Evolutionary conservation across 2,329 filamentous ascomycete species (phyloP), one percentile per base, ranked within the genome.

Genomic region (Penicillium corylophilum): DNA sequence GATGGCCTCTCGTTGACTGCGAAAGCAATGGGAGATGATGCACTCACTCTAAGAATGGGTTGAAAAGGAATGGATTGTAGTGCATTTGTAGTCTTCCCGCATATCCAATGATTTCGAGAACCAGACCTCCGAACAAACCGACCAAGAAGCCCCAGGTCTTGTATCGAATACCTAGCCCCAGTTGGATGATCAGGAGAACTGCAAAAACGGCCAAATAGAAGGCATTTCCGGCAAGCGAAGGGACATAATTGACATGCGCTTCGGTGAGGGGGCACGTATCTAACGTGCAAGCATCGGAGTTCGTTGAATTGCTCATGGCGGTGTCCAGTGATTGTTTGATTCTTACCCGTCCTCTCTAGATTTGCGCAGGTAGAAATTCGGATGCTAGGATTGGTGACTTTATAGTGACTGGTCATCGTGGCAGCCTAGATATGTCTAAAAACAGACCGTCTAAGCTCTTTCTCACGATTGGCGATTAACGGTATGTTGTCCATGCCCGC

Each of bases 101-200:
- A 56, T 88, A 87, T 10, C 84, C 85, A 22, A 85, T 57, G 13
- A 84, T 68, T 66, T 87, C 84, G 28, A 76, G 73, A 36, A 78
- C 44, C 16, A 81, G 72, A 6, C 85, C 85, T 0, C 79, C 67
- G 1, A 73, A 49, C 71, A 87, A 3, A 40, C 79, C 77, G n/a
- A 79, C 56, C 47, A 74, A 72, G 68, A 83, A 85, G 44, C 71
- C 73, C 50, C 74, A 76, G 10, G 77, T 80, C 45, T 72, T 74
- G 47, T 78, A 77, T 9, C 72, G 77, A 44, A 76, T 47, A 28
- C 68, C 73, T 54, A 75, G 77, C 38, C 70, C 71, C 35, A 65
- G 54, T 23, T 80, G 56, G 59, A 74, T 74, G 26, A 70, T 63
- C 39, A 82, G 13, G 5, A 76, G 59, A 35, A 79, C 28, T 42